These are phyloP conservation scores for Trichoderma koningii DNA, from an alignment of 2,329 filamentous ascomycete genomes.

Conservation along the genomic window DNA sequence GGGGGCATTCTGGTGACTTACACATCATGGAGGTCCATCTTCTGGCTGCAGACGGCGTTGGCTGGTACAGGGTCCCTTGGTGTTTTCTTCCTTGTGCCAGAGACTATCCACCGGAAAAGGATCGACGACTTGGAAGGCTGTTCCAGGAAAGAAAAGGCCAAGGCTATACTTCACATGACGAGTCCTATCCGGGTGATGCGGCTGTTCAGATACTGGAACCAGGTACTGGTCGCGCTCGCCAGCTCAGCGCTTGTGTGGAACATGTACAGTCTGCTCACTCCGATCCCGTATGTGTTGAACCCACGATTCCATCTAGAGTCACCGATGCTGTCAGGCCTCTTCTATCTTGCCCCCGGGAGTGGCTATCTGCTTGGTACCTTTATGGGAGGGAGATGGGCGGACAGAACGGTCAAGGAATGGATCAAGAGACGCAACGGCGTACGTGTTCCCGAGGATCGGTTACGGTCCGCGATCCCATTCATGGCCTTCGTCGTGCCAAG, in stretches of 20 bases:
- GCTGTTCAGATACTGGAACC: constrained; percentile 69
- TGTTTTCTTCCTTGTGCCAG: constrained; percentile 67
- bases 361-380: constrained; percentile 71
- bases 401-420: constrained; percentile 65
- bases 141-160: constrained; percentile 49
- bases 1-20: constrained; percentile 78
- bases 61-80: constrained; percentile 61
- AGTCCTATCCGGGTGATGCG: constrained; percentile 66
- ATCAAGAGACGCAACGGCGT: constrained; percentile 59
- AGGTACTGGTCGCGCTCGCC: constrained; percentile 60
- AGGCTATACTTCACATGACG: constrained; percentile 61
- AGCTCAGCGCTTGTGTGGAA: constrained; percentile 71
- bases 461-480: constrained; percentile 60
- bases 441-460: constrained; percentile 68
- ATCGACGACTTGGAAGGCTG: constrained; percentile 63
- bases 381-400: constrained; percentile 71
- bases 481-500: constrained; percentile 59
- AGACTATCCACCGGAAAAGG: constrained; percentile 69
- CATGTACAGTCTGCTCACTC: constrained; percentile 63
- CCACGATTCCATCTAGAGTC: constrained; percentile 69
- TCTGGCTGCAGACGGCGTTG: constrained; percentile 74
- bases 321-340: constrained; percentile 68
- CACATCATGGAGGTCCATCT: constrained; percentile 71
- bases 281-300: constrained; percentile 72
- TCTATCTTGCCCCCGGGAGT: constrained; percentile 72